Percentiles rank a stretch among this genome's conserved stretches.
Evolutionary conservation across 345 rosid species (phyloP).

Genomic region (Euphorbia tirucalli): DNA sequence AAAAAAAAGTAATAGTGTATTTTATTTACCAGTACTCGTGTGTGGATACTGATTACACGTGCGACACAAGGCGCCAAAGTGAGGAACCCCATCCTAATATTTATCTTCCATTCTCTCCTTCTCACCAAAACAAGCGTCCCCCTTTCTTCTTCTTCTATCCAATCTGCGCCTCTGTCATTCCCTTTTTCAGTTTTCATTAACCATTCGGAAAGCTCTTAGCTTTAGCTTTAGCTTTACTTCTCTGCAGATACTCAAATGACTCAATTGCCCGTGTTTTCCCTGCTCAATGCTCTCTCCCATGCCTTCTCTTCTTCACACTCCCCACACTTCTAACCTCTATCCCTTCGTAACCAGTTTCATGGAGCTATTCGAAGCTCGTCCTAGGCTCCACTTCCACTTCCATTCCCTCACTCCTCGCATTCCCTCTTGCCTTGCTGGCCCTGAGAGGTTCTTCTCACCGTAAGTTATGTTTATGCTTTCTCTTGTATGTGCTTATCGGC

Average conservation of each 20-base stretch:
- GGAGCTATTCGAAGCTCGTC: slow-evolving; percentile 49
- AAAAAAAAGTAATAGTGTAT: too few relatives aligned
- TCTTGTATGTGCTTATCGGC: not conserved
- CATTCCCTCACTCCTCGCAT: slow-evolving; percentile 31
- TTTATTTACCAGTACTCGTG: too few relatives aligned
- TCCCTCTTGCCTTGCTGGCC: slow-evolving; percentile 37
- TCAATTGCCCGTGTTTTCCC: slow-evolving; percentile 6
- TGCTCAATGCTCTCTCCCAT: slow-evolving; percentile 14
- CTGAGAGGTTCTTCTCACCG: slow-evolving; percentile 47
- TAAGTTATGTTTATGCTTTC: slow-evolving; percentile 27
- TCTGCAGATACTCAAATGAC: slow-evolving; percentile 21
- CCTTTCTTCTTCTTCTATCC: not conserved
- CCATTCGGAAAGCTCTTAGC: not conserved
- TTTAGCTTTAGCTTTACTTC: not conserved
- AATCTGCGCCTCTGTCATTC: not conserved
- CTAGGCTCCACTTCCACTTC: slow-evolving; percentile 26
- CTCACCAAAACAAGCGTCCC: not conserved
- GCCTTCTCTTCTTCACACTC: slow-evolving; percentile 17
- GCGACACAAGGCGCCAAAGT: slow-evolving; percentile 25
- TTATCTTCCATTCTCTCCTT: not conserved
- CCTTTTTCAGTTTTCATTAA: not conserved
- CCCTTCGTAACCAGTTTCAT: slow-evolving; percentile 22
- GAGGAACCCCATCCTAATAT: not conserved
- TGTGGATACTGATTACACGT: not conserved
- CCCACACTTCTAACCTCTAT: slow-evolving; percentile 25